Base-by-base conservation (phyloP, 371 early-diverging fungal genomes). In the Mucor racemosus region DNA sequence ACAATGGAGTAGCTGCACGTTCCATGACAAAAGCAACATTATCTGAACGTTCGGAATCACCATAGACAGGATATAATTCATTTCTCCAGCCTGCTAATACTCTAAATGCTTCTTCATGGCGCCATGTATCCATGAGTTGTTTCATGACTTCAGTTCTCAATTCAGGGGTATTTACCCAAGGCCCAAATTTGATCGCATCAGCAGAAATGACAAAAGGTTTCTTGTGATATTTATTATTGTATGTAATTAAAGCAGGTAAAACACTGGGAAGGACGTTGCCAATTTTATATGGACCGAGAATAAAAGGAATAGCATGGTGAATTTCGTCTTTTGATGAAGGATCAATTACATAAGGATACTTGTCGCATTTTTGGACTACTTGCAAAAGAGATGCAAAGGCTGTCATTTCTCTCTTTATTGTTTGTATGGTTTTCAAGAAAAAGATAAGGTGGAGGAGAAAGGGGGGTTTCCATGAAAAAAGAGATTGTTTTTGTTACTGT, bases 11-110 rank as follows among this genome's bases (percentile, higher is more conserved):
- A 0, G 92, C 93, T 0, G 92, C 90, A 5, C 98, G 88, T 72
- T 98, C 97, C 60, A 96, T 77, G 5, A 86, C 82, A 69, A 94
- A 80, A 0, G 89, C 85, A 4, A 90, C 71, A 14, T 75, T 75
- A 42, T 78, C 81, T 13, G 68, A 65, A 4, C 75, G 71, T 0
- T 62, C 56, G 2, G 62, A 17, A 54, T 74, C 76, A 0, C 86
- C 87, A 67, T 90, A 95, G 11, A 96, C 92, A 13, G 91, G 90
- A 67, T 94, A 96, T 7, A 91, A 79, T 72, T 97, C 97, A 58
- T 81, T 67, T 46, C 84, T 48, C 84, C 82, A 84, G 3, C 81
- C 79, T 17, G 63, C 62, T 50, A 82, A 66, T 1, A 73, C 75
- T 17, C 46, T 41, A 57, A 82, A 78, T 0, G 64, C 53, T 34